Evolutionary conservation across 257 asterid species (phyloP).

Genomic region (Eucommia ulmoides): DNA sequence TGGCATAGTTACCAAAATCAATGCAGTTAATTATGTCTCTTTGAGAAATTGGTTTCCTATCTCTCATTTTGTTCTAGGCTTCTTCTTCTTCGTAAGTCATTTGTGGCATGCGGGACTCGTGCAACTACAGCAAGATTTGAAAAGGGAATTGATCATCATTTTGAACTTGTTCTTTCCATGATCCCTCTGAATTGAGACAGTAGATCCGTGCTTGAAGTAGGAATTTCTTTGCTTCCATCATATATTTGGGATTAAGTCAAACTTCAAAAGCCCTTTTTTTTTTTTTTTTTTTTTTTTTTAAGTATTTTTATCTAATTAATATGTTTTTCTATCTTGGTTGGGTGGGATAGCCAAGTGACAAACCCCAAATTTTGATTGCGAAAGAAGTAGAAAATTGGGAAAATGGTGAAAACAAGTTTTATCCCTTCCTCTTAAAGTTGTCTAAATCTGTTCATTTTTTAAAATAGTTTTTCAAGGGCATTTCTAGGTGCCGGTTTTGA

Average conservation of each 20-base stretch:
- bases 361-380: too few relatives aligned
- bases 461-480: too few relatives aligned
- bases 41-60: conserved; percentile 2
- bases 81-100: conserved; percentile 1
- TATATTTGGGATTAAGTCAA: not conserved
- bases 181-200: conserved; percentile 1
- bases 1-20: not conserved
- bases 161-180: conserved; percentile 3
- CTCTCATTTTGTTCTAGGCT: not conserved
- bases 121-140: not conserved
- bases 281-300: too few relatives aligned
- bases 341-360: not conserved
- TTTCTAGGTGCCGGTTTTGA: too few relatives aligned
- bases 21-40: conserved; percentile 1
- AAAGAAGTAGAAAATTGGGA: too few relatives aligned
- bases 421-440: too few relatives aligned
- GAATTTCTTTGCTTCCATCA: not conserved
- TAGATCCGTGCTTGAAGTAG: not conserved
- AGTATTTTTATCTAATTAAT: too few relatives aligned
- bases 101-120: not conserved
- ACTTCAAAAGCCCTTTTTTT: not conserved
- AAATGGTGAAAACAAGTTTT: too few relatives aligned
- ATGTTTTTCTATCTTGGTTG: not conserved
- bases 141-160: conserved; percentile 3
- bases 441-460: too few relatives aligned